These are phyloP conservation scores for Yamadazyma triangularis DNA, from an alignment of 1,139 yeast species.

Conservation along the genomic window DNA sequence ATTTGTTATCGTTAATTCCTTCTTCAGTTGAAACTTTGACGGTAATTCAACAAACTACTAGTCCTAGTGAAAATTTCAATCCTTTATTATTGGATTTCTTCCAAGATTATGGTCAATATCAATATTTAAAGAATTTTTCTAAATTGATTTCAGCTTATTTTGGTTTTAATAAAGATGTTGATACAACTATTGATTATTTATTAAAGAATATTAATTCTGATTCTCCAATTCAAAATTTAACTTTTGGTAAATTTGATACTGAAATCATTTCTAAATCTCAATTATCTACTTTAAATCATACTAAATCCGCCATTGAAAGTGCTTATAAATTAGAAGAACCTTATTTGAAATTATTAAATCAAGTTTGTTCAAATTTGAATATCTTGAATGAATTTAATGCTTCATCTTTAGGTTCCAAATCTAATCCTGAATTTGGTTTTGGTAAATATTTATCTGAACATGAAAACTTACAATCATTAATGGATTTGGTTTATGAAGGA, in stretches of 20 bases:
- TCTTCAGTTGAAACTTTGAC: slow-evolving; percentile 53
- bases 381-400: slow-evolving; percentile 51
- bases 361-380: slow-evolving; percentile 46
- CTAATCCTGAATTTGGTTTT: slow-evolving; percentile 81
- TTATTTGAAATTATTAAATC: slow-evolving; percentile 69
- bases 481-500: slow-evolving; percentile 44
- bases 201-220: slow-evolving; percentile 48
- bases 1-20: slow-evolving; percentile 53
- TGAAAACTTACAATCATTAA: slow-evolving; percentile 46
- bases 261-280: slow-evolving; percentile 28
- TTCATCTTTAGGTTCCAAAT: slow-evolving; percentile 36
- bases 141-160: slow-evolving; percentile 59
- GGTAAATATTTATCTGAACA: slow-evolving; percentile 66
- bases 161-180: slow-evolving; percentile 45
- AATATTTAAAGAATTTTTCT: slow-evolving; percentile 41
- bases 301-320: slow-evolving; percentile 33
- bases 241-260: slow-evolving; percentile 46
- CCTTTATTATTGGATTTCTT: slow-evolving; percentile 73
- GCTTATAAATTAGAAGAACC: slow-evolving; percentile 66
- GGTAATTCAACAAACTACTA: slow-evolving; percentile 57
- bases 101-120: slow-evolving; percentile 50
- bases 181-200: slow-evolving; percentile 41
- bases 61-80: slow-evolving; percentile 47
- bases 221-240: slow-evolving; percentile 59
- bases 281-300: slow-evolving; percentile 20